phyloP scores from a whole-genome alignment of 169 alveolate species.

The Plasmodium cynomolgi region DNA sequence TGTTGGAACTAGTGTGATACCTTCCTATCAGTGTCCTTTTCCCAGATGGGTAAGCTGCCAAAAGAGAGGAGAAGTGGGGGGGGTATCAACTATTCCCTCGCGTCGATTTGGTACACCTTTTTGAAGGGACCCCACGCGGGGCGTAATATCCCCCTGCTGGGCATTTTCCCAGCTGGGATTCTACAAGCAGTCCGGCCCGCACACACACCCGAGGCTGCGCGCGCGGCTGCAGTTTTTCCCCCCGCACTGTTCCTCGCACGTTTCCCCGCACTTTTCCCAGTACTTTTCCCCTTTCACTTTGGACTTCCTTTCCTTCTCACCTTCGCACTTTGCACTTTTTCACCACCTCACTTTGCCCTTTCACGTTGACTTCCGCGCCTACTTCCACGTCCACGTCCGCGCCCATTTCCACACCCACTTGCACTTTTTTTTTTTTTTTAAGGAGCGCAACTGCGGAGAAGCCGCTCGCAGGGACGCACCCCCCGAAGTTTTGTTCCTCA shows the following conservation, averaged over 20 bases:
- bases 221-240: not conserved
- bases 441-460: slow-evolving; percentile 21
- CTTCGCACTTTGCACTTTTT: not conserved
- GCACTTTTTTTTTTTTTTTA: slow-evolving; percentile 6
- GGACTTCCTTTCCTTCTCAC: not conserved
- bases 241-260: not conserved
- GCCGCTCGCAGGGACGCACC: not conserved
- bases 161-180: not conserved
- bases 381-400: not conserved
- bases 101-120: not conserved
- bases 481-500: slow-evolving; percentile 83
- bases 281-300: not conserved
- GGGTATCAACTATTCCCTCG: not conserved
- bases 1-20: not conserved
- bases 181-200: not conserved
- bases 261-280: not conserved
- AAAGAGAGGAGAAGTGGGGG: not conserved
- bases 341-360: too few species aligned
- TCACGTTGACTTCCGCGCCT: not conserved
- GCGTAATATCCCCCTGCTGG: not conserved
- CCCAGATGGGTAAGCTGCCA: not conserved
- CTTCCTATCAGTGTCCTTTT: not conserved
- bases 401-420: not conserved
- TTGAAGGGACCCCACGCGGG: not conserved
- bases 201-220: not conserved